Base-by-base conservation (phyloP, 2,329 filamentous ascomycete genomes). In the Periconia macrospinosa region DNA sequence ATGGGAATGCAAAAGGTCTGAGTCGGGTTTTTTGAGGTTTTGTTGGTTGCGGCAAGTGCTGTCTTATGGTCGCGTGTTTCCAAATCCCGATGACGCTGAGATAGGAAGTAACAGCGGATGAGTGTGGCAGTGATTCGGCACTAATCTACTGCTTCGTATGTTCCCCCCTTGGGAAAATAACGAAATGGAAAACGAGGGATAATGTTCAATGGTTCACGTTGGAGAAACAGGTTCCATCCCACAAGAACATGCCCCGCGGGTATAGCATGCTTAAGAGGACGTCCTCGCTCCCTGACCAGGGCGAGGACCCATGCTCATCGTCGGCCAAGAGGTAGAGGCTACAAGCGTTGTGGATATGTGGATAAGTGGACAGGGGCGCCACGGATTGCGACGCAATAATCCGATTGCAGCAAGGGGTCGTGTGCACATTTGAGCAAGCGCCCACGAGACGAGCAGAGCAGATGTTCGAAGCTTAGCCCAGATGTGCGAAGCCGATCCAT, bases 391-490 rank as follows among this genome's bases (percentile, higher is more conserved):
- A 20, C 23, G 43, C 43, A n/a, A 45, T 14, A 14, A 14, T 17
- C 45, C 50, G 45, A 46, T 44, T 45, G 40, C 41, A 49, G 52
- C 41, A 53, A 50, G 13, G 37, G 42, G 45, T 53, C 52, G 47
- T 35, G 54, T 53, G 54, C 44, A 27, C 23, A 15, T 15, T 18
- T 15, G 17, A 18, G 41, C 17, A 42, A 13, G 17, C 17, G 41
- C 17, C 41, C 41, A 27, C 11, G 33, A n/a, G 11, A 37, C 33
- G 33, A 37, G 33, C 33, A 37, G 33, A 37, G 33, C 11, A n/a
- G 33, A 13, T 6, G 33, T n/a, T 37, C 5, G 33, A 37, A 6
- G 6, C 11, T 13, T 3, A 27, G 23, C 33, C 11, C 11, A 10
- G 11, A 10, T 37, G 33, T 37, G 33, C 41, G 40, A 44, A 45